These are phyloP conservation scores for Coniochaeta pulveracea DNA, from an alignment of 2,329 filamentous ascomycete genomes.

Conservation along the genomic window DNA sequence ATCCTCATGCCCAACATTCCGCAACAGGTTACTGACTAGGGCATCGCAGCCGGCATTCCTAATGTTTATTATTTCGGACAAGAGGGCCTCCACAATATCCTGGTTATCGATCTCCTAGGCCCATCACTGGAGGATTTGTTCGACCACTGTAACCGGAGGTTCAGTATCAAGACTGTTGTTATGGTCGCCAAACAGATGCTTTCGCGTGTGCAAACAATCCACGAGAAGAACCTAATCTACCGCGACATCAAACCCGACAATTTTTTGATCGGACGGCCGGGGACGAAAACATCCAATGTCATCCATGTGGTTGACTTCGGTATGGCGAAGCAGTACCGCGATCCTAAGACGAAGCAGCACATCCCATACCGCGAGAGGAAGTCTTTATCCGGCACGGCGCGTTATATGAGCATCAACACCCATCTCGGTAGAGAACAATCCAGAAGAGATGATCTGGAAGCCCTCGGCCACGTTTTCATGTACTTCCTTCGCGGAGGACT, in stretches of 20 bases:
- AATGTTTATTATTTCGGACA: constrained; percentile 99
- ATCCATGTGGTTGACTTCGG: constrained; percentile 99
- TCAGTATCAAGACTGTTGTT: constrained; percentile 94
- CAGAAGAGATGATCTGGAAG: constrained; percentile 89
- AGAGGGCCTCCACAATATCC: constrained; percentile 95
- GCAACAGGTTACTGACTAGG: constrained; percentile 6
- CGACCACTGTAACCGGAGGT: constrained; percentile 90
- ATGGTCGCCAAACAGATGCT: constrained; percentile 99
- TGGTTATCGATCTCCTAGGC: constrained; percentile 92
- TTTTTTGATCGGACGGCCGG: constrained; percentile 88
- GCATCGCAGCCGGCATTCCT: constrained; percentile 72
- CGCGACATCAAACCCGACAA: constrained; percentile 99
- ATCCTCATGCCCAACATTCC: constrained; percentile 6
- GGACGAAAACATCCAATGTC: constrained; percentile 90
- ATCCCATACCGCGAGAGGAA: constrained; percentile 97
- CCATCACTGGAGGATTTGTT: constrained; percentile 95
- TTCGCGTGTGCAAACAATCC: constrained; percentile 83
- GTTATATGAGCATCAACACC: constrained; percentile 99
- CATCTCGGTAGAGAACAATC: constrained; percentile 95
- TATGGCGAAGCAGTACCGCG: constrained; percentile 98
- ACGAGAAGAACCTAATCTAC: constrained; percentile 99
- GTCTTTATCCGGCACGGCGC: constrained; percentile 87
- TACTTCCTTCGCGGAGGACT: constrained; percentile 63
- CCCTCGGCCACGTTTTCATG: constrained; percentile 65
- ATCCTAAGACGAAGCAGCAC: constrained; percentile 98